Base-by-base conservation (phyloP, 768 basidiomycete genomes). In the Leucogyrophana mollusca region DNA sequence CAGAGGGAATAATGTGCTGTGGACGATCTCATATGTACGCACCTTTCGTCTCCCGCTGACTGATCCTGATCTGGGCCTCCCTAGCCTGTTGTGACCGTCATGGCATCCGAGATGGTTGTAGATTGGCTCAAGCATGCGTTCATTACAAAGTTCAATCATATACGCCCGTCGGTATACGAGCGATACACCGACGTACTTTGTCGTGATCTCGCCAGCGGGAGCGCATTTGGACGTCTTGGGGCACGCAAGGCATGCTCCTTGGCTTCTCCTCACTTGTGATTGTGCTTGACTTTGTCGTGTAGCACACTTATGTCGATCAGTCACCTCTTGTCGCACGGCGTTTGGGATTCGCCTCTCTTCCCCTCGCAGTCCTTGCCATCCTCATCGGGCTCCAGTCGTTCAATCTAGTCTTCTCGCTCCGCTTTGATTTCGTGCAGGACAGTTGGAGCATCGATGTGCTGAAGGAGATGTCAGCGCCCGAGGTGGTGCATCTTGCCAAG, bases 121-220 rank as follows among this genome's bases (percentile, higher is more conserved):
- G 96, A 99, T 63, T 99, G 95, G 95, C 75, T 98, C 41, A 99
- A 99, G 64, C 96, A 99, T 59, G 95, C 94, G 9, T 99, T 98
- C 69, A 98, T 99, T 57, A 95, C 94, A 41, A 99, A 99, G 66
- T 98, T 98, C 73, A 99, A 99, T 56, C 95, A 98, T 58, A 94
- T 99, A 38, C 83, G 94, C 0, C 92, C 94, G 0, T 88, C 87
- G 0, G 92, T 97, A 2, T 99, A 98, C 55, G 93, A 93, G 52
- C 80, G 95, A 13, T 99, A 92, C 63, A 90, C 86, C 3, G 96
- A 99, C 56, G 92, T 99, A 1, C 76, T 99, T 1, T 98, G 94
- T 59, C 86, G 89, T 32, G 96, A 99, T 62, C 77, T 99, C 13
- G 78, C 94, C 5, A 86, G 86, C 51, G 87, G 81, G 40, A 87